Evolutionary conservation across 2,329 filamentous ascomycete species (phyloP).

Genomic region (Colletotrichum gigasporum): DNA sequence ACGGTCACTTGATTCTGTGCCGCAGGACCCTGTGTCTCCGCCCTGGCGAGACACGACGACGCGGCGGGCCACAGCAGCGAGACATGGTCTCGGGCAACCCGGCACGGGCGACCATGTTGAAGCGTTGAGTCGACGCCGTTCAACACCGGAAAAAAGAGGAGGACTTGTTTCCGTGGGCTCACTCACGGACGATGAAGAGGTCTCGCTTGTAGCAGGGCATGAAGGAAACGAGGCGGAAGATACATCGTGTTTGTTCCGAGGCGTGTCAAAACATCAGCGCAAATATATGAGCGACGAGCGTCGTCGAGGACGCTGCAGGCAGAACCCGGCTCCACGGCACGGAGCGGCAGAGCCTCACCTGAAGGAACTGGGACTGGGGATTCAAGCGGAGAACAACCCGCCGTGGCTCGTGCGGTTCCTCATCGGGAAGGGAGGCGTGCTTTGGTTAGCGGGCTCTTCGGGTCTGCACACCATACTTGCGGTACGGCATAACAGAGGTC

Average conservation of each 20-base stretch:
- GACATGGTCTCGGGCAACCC: neutral
- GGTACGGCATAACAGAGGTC: neutral
- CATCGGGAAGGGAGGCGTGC: neutral
- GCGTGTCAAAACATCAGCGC: conserved; percentile 26
- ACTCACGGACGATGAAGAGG: neutral
- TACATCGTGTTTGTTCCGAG: neutral
- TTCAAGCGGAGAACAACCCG: neutral
- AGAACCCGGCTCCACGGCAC: neutral
- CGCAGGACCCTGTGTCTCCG: neutral
- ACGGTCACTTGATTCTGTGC: too few species aligned
- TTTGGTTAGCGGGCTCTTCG: neutral
- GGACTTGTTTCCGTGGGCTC: neutral
- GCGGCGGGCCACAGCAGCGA: neutral
- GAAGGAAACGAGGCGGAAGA: neutral
- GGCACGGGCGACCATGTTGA: neutral
- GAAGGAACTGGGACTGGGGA: neutral
- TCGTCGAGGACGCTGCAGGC: neutral
- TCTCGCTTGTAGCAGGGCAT: neutral
- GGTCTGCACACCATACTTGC: too few species aligned
- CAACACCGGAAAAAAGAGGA: neutral
- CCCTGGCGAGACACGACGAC: neutral
- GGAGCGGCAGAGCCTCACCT: conserved; percentile 20
- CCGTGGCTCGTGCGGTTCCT: conserved; percentile 7
- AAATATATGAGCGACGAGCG: neutral
- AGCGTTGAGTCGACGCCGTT: neutral